Evolutionary conservation across 257 asterid genomes (phyloP), one percentile per base, ranked within the genome.

Genomic region (Solanum tacnaense): DNA sequence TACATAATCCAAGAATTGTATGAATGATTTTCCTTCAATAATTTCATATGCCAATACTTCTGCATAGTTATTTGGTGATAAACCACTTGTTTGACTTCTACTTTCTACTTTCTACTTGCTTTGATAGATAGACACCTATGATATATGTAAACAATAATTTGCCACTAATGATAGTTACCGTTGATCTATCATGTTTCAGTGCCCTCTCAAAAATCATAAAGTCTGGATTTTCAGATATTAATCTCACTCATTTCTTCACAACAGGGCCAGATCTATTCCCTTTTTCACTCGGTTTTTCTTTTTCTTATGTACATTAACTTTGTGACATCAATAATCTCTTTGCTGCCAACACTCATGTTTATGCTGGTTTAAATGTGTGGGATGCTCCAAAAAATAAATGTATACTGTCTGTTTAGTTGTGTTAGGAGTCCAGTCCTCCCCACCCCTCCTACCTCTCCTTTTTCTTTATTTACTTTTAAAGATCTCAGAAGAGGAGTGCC

Each of bases 221-320:
- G 93, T 95, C 98, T 70, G 98, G 99, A 86, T 94, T 97, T 90
- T 73, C 98, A 29, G 95, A 98, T 87, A 96, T 97, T 88, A 97
- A 95, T 92, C 98, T 96, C 86, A 96, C 96, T 44, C 94, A 96
- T 91, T 94, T 97, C 70, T 94, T 94, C 95, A 97, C 99, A 60
- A 99, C 99, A 71, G 99, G 99, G 82, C 98, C 99, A 41, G 98
- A 97, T 72, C 81, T 72, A 72, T 34, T 72, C 46, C 10, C 29
- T 70, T 39, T 39, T 78, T 46, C 85, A 46, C 23, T 46, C 41
- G 6, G 9, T 44, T 29, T 38, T 78, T 81, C 41, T 20, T 81
- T 81, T 34, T 73, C 10, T 27, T 46, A 18, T 27, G 20, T 46
- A 73, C 29, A 74, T 36, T 35, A 5, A 21, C 82, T 74, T 35